These are phyloP conservation scores for Dalbergia oliveri DNA, from an alignment of 306 rosid genomes.

Conservation along the genomic window DNA sequence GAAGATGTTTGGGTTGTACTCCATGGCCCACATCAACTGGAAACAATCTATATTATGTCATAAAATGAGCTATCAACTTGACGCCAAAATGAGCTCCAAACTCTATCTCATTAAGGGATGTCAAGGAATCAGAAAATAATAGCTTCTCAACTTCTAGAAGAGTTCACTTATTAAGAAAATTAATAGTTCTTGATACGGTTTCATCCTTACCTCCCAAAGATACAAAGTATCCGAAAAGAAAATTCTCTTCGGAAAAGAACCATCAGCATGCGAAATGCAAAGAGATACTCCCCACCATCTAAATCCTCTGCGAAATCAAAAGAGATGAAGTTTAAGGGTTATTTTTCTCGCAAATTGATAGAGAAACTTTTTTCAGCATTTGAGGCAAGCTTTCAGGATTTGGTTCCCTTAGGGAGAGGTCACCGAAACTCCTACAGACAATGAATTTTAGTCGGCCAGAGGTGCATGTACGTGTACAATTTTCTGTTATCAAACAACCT, in stretches of 20 bases:
- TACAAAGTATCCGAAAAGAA: slow-evolving; percentile 87
- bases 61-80: slow-evolving; percentile 54
- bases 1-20: slow-evolving; percentile 91
- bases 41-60: slow-evolving; percentile 81
- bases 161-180: slow-evolving; percentile 27
- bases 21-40: slow-evolving; percentile 99
- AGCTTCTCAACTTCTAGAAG: slow-evolving; percentile 31
- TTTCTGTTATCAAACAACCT: slow-evolving; percentile 17
- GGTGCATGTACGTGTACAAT: neutral
- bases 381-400: slow-evolving; percentile 22
- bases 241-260: slow-evolving; percentile 98
- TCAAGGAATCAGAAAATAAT: slow-evolving; percentile 25
- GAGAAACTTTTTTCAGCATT: neutral
- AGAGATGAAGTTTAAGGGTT: slow-evolving; percentile 33
- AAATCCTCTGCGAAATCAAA: slow-evolving; percentile 80
- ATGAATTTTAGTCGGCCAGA: slow-evolving; percentile 11
- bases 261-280: slow-evolving; percentile 98
- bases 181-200: slow-evolving; percentile 21
- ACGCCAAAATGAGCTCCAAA: slow-evolving; percentile 39
- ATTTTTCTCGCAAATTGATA: slow-evolving; percentile 32
- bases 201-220: slow-evolving; percentile 91
- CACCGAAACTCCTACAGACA: neutral
- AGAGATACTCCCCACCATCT: slow-evolving; percentile 95
- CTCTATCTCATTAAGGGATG: slow-evolving; percentile 36
- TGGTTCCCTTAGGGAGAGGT: neutral